Evolutionary conservation across 805 yeast genomes (phyloP).

Genomic region (Groenewaldozyma salmanticensis): DNA sequence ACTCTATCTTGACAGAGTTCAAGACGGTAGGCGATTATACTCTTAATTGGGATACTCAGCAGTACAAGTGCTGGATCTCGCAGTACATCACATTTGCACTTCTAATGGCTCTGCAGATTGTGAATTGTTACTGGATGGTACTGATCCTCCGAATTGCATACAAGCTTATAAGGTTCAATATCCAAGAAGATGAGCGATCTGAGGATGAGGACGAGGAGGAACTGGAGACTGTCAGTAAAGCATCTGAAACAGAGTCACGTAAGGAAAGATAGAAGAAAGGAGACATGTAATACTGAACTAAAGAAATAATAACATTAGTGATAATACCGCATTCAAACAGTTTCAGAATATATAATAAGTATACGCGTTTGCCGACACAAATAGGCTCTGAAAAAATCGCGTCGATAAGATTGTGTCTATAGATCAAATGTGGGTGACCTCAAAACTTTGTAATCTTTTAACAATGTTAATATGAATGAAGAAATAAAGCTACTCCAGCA

Average conservation of each 20-base stretch:
- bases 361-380: too few species aligned
- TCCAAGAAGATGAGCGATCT: constrained; percentile 71
- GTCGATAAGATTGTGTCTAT: too few species aligned
- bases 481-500: too few species aligned
- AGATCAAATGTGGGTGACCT: too few species aligned
- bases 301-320: too few species aligned
- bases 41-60: constrained; percentile 80
- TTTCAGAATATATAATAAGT: too few species aligned
- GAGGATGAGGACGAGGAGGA: constrained; percentile 64
- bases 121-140: constrained; percentile 81
- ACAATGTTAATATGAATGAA: too few species aligned
- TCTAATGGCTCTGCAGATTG: constrained; percentile 70
- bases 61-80: constrained; percentile 93
- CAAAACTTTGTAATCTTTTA: too few species aligned
- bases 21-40: constrained; percentile 72
- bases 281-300: too few species aligned
- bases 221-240: too few species aligned
- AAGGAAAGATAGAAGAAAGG: neutral
- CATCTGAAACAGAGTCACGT: neutral
- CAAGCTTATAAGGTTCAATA: constrained; percentile 53
- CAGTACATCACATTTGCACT: constrained; percentile 79
- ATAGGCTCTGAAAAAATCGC: too few species aligned
- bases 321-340: too few species aligned
- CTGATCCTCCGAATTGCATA: constrained; percentile 69
- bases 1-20: constrained; percentile 60